These are phyloP conservation scores for Jatropha curcas DNA, from an alignment of 345 rosid genomes.

Conservation along the genomic window DNA sequence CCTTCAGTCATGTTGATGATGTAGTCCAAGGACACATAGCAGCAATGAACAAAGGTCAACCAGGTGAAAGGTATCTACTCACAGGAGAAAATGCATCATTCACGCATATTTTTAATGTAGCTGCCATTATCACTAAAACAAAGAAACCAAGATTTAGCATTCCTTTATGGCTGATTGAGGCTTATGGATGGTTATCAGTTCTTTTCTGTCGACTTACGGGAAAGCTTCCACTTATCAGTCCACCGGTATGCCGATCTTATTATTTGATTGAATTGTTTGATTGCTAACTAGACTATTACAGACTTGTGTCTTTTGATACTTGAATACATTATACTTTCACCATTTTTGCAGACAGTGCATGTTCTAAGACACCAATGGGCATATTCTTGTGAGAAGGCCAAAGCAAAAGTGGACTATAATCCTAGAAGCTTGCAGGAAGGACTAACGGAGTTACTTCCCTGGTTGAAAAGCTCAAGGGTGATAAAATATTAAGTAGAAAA, in stretches of 20 bases:
- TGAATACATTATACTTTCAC: background rate
- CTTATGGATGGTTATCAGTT: conserved; percentile 72
- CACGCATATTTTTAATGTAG: conserved; percentile 63
- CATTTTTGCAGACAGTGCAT: conserved; percentile 56
- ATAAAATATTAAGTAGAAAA: conserved; percentile 50
- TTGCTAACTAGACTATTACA: background rate
- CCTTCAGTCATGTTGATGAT: conserved; percentile 85
- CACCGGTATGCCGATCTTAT: conserved; percentile 56
- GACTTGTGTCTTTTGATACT: background rate
- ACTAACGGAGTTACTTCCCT: conserved; percentile 68
- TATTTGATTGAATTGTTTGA: background rate
- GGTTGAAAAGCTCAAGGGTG: conserved; percentile 69
- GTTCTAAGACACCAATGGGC: conserved; percentile 87
- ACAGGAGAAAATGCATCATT: conserved; percentile 88
- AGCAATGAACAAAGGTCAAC: conserved; percentile 64
- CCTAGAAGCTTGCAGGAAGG: conserved; percentile 85
- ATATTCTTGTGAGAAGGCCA: conserved; percentile 84
- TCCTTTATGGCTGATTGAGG: conserved; percentile 63
- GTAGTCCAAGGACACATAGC: conserved; percentile 79
- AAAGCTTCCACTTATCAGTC: conserved; percentile 83
- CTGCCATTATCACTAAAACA: conserved; percentile 67
- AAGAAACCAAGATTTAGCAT: conserved; percentile 57
- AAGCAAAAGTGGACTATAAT: conserved; percentile 65
- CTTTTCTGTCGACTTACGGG: conserved; percentile 63
- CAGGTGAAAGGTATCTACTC: conserved; percentile 80